A percentile compares a stretch with the other conserved stretches of the same genome.
Conservation (phyloP, 1,284 basidiomycete species). For the Tilletia indica region DNA sequence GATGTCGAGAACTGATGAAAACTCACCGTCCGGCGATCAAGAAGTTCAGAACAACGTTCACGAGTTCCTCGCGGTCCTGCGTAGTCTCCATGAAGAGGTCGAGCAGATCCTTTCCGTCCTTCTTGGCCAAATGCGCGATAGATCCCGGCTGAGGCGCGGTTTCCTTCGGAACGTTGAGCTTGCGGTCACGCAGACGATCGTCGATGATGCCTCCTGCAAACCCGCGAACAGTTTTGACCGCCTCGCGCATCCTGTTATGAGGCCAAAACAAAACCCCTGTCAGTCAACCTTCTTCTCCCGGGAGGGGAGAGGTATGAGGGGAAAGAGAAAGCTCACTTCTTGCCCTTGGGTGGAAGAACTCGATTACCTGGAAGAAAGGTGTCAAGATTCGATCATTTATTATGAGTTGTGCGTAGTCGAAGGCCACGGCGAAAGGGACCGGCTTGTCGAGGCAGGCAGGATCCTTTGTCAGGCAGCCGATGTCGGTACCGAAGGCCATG, state of each 20-base stretch:
- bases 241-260: not conserved
- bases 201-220: slow-evolving; percentile 40
- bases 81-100: too few species aligned
- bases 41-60: too few species aligned
- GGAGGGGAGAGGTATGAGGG: too few species aligned
- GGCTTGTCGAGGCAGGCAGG: slow-evolving; percentile 34
- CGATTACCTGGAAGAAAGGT: slow-evolving; percentile 35
- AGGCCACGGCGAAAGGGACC: slow-evolving; percentile 50
- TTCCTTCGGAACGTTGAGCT: not conserved
- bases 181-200: slow-evolving; percentile 26
- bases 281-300: not conserved
- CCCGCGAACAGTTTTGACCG: slow-evolving; percentile 31
- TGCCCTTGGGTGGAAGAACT: slow-evolving; percentile 33
- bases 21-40: too few species aligned
- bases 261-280: not conserved
- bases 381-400: slow-evolving; percentile 43
- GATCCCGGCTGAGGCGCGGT: too few species aligned
- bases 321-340: slow-evolving; percentile 21
- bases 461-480: slow-evolving; percentile 31
- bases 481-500: slow-evolving; percentile 25
- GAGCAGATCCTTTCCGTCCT: too few species aligned
- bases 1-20: too few species aligned
- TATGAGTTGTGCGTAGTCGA: slow-evolving; percentile 51
- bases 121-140: too few species aligned
- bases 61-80: too few species aligned